Base-by-base conservation (phyloP, 1,284 basidiomycete genomes). In the Ceratobasidium sp. region DNA sequence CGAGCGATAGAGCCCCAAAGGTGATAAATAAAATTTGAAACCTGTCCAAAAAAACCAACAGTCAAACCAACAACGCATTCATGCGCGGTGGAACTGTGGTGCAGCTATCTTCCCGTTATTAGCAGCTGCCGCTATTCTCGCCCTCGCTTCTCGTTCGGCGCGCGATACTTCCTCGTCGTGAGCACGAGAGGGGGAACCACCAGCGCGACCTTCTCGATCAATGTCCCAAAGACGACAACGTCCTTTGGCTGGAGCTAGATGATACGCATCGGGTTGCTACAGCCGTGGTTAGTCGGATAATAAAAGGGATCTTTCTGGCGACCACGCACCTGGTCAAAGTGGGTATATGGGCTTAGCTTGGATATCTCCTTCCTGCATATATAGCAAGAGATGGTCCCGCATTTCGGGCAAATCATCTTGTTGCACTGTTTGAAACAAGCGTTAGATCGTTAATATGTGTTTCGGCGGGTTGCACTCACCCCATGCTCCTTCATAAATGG, bases 401-500 rank as follows among this genome's bases (percentile, higher is more conserved):
- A 76, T 59, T 59, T 76, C 12, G 73, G 73, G 64, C 73, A 76
- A n/a, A 1, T 55, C 73, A 76, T 76, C 35, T 76, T 76, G 38
- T 76, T 76, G 38, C 73, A 76, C 73, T 76, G 41, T 54, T 68
- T 10, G 14, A 55, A 50, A n/a, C 6, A 33, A 23, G 18, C 4
- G 46, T 65, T 18, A 75, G 41, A 65, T 35, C 1, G 18, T n/a
- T 16, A 14, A 33, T 41, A 27, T 30, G 5, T 23, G 46, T 41
- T 20, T 48, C 35, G 38, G 14, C 50, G 30, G 23, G 23, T 33
- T 18, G 30, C 12, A 67, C 73, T 57, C 23, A 76, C 73, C 30
- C 73, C 73, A 1, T 50, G 23, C 55, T 76, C 73, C 23, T 76
- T 76, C 73, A 76, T 76, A 30, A 76, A 76, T n/a, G 73, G 73